Evolutionary conservation across 2,329 filamentous ascomycete species (phyloP).

Genomic region (Phyllosticta capitalensis): DNA sequence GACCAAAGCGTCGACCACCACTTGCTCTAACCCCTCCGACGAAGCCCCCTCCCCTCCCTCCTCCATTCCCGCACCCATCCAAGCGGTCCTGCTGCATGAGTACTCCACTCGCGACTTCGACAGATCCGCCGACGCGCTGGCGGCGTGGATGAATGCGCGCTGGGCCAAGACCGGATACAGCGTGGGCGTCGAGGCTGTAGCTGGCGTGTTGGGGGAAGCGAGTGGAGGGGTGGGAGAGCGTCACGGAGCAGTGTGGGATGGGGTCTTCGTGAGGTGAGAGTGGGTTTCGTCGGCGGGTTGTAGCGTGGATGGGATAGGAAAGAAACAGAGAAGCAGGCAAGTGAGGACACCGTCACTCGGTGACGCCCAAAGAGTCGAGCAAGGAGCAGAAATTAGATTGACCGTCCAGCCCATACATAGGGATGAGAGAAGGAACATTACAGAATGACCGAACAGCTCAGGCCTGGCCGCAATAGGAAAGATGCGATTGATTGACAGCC

Average conservation of each 20-base stretch:
- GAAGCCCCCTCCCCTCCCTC: background rate
- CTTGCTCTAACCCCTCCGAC: background rate
- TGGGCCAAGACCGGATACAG: slow-evolving; percentile 10
- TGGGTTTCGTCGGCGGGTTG: background rate
- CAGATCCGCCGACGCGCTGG: background rate
- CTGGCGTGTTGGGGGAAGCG: background rate
- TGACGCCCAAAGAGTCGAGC: no score
- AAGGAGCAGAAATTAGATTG: no score
- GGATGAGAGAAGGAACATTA: no score
- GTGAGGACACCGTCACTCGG: no score
- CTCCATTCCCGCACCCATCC: background rate
- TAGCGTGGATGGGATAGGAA: no score
- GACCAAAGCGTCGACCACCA: background rate
- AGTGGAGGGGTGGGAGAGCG: background rate
- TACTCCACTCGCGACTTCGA: slow-evolving; percentile 9
- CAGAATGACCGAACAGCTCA: no score
- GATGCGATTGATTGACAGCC: no score
- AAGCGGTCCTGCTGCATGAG: background rate
- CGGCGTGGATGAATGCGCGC: slow-evolving; percentile 5
- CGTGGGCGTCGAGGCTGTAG: background rate
- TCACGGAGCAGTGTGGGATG: background rate
- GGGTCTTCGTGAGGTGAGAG: background rate
- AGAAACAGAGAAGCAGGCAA: no score
- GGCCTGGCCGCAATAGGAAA: no score
- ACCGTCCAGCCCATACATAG: no score